Percentiles rank a stretch among this genome's conserved stretches.
Evolutionary conservation across 768 basidiomycete genomes (phyloP).

Genomic region (Exidia glandulosa): DNA sequence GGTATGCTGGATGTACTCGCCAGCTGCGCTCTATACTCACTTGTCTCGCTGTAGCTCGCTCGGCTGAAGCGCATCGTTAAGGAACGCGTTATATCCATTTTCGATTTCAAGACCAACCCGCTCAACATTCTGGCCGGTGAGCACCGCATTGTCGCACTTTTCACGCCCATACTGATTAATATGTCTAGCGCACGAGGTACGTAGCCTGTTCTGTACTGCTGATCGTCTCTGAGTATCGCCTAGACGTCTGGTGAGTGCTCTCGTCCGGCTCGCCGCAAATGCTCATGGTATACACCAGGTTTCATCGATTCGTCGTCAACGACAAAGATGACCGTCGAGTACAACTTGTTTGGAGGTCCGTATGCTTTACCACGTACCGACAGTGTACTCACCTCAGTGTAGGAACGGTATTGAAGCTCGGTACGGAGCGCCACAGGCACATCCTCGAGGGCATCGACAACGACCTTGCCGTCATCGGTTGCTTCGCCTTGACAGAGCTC

Average conservation of each 20-base stretch:
- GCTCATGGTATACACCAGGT: neutral
- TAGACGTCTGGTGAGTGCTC: neutral
- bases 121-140: neutral
- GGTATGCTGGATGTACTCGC: neutral
- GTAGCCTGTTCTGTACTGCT: neutral
- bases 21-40: too few relatives aligned
- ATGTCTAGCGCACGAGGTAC: neutral
- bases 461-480: neutral
- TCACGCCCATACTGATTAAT: neutral
- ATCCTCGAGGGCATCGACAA: neutral
- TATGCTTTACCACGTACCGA: neutral
- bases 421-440: neutral
- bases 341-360: neutral
- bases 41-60: neutral
- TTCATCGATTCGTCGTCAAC: neutral
- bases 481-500: neutral
- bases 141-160: neutral
- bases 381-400: neutral
- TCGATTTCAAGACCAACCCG: neutral
- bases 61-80: neutral
- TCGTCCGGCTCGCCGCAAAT: neutral
- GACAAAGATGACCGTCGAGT: neutral
- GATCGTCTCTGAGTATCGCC: neutral
- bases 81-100: neutral
- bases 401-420: neutral